Base-by-base conservation (phyloP, 495 filamentous ascomycete species). In the Articulospora tetracladia region DNA sequence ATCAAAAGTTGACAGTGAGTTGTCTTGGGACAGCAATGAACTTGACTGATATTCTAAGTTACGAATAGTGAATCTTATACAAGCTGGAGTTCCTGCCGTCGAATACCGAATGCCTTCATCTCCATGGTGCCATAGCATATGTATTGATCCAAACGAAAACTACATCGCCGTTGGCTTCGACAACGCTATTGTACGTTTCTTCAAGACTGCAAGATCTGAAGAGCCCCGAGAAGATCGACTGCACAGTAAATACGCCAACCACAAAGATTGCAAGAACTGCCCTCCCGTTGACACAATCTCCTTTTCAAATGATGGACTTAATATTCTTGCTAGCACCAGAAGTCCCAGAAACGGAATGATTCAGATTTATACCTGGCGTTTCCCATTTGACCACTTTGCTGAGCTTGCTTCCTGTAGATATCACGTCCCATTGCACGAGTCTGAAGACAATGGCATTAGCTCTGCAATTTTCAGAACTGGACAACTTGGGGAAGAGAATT, bases 71-170 rank as follows among this genome's bases (percentile, higher is more conserved):
- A 70, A 73, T 52, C 62, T 74, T 1, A 30, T 67, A 15, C 66
- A 72, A 41, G 50, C 64, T 7, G 55, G 58, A 0, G 52, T 58
- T 1, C 53, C 63, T 6, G 59, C 60, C 0, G 63, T 73, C 7
- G 72, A 74, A 39, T 73, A 74, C 41, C 68, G 72, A 2, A 73
- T 74, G 57, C 57, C 71, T 15, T 72, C 71, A 1, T 69, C 69
- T 1, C 59, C 65, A 1, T 74, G 71, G 69, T 74, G 72, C 54
- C 69, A 58, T 41, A 73, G 68, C 57, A 69, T 74, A 1, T 59
- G 64, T 7, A 71, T 74, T 3, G 69, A 68, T 44, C 61, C 64
- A 2, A 65, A 67, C 27, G 72, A 74, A 39, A 70, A 71, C 44
- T 68, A 67, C 27, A 71, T 73, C 1, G 71, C 70, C 0, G 61